These are phyloP conservation scores for Saccharomyces mikatae DNA, from an alignment of 805 yeast genomes.

Conservation along the genomic window DNA sequence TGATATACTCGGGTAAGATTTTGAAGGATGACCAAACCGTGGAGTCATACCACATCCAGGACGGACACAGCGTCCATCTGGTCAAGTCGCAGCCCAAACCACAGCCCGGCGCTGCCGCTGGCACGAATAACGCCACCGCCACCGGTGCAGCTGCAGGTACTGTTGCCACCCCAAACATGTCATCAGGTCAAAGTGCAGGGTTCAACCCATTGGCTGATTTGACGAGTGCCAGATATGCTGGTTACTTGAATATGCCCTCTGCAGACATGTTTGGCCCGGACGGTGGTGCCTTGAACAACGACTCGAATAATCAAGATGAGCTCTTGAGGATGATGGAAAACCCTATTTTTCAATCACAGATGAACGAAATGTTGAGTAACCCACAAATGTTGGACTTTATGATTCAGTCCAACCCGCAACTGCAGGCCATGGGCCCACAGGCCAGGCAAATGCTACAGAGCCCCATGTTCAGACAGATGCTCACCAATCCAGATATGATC, in stretches of 20 bases:
- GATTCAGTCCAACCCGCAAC: constrained; percentile 76
- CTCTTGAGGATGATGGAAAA: constrained; percentile 65
- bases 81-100: constrained; percentile 67
- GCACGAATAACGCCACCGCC: constrained; percentile 12
- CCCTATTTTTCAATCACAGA: constrained; percentile 73
- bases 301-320: constrained; percentile 68
- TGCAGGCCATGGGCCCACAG: constrained; percentile 82
- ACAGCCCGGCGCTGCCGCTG: constrained; percentile 18
- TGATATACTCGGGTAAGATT: constrained; percentile 90
- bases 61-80: constrained; percentile 81
- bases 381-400: constrained; percentile 82
- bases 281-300: constrained; percentile 58
- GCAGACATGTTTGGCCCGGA: constrained; percentile 90
- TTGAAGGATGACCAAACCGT: constrained; percentile 76
- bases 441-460: constrained; percentile 79
- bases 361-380: constrained; percentile 74
- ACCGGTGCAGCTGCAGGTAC: constrained; percentile 22
- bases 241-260: constrained; percentile 72
- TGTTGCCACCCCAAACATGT: constrained; percentile 43
- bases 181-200: constrained; percentile 76
- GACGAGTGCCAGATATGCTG: constrained; percentile 95
- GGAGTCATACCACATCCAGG: constrained; percentile 68
- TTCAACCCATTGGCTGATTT: constrained; percentile 86
- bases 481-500: constrained; percentile 78
- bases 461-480: constrained; percentile 71